Base-by-base conservation (phyloP, 108 stramenopile species). In the Thalassiosira profunda region DNA sequence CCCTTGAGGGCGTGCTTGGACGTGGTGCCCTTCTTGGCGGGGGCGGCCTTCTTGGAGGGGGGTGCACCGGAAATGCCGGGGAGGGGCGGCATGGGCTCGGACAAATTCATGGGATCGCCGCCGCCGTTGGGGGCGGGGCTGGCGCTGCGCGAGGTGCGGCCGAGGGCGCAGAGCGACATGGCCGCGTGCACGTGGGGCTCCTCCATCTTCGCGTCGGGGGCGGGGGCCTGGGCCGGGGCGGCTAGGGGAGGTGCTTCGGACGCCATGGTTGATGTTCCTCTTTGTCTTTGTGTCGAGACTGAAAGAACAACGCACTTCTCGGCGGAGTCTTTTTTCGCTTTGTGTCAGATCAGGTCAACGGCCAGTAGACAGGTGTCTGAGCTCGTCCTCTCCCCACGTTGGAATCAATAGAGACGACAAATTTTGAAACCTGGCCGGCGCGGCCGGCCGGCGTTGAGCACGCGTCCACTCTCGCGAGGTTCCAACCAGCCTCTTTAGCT, bases 161-260 rank as follows among this genome's bases (percentile, higher is more conserved):
- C 53, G 26, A 67, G 53, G 17, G 65, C 65, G 14, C 65, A 67
- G 15, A 67, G 17, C 4, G 65, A 67, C 24, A 54, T 14, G 14
- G 65, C 65, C 40, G 44, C n/a, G n/a, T n/a, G n/a, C n/a, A n/a
- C n/a, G n/a, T n/a, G n/a, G n/a, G n/a, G n/a, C n/a, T n/a, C n/a
- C n/a, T n/a, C n/a, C n/a, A n/a, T n/a, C n/a, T 26, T 24, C 10
- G 42, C 17, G 18, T 18, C 20, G 20, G 20, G 20, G 3, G 5
- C 17, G 5, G 4, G 42, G 4, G 20, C 17, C 3, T 18, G 42
- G 20, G 20, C 42, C 17, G 20, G 42, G 20, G 18, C 43, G 43
- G 9, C 9, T 20, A 44, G 21, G 43, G 20, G 43, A 44, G 0
- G 9, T 8, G 20, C 5, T 44, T n/a, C n/a, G n/a, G n/a, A n/a